phyloP scores from a whole-genome alignment of 2,329 filamentous ascomycete species.

The Tolypocladium sp. region DNA sequence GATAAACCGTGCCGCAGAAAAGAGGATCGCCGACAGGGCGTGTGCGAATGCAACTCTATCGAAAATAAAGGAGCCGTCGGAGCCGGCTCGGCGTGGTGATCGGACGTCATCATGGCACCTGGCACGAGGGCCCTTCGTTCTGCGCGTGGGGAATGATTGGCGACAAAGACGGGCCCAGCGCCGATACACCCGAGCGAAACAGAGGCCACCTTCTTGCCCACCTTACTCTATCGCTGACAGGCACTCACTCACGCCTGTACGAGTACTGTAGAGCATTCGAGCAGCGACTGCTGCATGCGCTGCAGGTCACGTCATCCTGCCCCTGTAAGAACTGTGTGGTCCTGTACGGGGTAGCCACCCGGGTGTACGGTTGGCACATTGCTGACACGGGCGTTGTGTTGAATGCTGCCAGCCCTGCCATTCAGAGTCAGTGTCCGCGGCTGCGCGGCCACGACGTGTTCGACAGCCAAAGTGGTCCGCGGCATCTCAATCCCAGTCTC shows the following conservation, averaged over 20 bases:
- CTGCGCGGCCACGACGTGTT: not conserved
- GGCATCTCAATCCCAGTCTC: not conserved
- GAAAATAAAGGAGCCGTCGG: conserved; percentile 6
- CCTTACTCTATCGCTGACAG: not conserved
- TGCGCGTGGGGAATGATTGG: not conserved
- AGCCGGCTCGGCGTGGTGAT: conserved; percentile 10
- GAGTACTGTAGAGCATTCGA: not conserved
- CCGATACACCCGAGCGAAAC: not conserved
- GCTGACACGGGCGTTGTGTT: not conserved
- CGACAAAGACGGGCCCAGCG: not conserved
- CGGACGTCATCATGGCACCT: conserved; percentile 9
- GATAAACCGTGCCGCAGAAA: not conserved
- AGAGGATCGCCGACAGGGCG: not conserved
- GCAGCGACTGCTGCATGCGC: not conserved
- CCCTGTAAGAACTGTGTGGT: not conserved
- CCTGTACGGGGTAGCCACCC: no score
- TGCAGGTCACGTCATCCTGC: not conserved
- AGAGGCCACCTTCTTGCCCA: not conserved
- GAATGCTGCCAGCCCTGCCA: not conserved
- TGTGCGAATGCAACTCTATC: not conserved
- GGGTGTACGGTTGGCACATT: not conserved
- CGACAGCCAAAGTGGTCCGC: not conserved
- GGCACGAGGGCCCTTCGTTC: not conserved
- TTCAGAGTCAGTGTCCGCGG: not conserved
- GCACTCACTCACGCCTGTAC: not conserved